Evolutionary conservation across 2,329 filamentous ascomycete genomes (phyloP).

Genomic region (Phialophora macrospora): DNA sequence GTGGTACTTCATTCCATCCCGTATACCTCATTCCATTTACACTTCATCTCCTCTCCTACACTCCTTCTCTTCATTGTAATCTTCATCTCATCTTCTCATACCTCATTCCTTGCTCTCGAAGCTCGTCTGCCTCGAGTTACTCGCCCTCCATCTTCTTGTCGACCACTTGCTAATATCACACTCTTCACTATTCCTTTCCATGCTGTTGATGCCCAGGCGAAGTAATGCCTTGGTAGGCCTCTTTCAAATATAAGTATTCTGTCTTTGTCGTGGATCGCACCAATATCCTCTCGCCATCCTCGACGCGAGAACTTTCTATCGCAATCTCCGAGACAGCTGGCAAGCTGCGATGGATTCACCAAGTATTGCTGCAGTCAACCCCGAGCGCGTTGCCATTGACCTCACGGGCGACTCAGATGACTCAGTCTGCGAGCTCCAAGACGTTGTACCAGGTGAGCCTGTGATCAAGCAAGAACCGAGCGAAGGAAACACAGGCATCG

Average conservation of each 20-base stretch:
- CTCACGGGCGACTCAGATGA: conserved; percentile 28
- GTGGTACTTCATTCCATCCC: no score
- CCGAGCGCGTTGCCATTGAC: conserved; percentile 8
- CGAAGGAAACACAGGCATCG: neutral
- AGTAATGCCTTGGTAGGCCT: neutral
- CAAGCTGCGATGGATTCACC: conserved; percentile 15
- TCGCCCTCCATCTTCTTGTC: neutral
- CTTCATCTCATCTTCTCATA: neutral
- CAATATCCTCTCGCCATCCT: neutral
- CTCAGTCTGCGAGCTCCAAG: neutral
- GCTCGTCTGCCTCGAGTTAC: neutral
- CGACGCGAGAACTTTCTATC: neutral
- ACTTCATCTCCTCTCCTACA: neutral
- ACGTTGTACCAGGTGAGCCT: neutral
- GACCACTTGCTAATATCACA: neutral
- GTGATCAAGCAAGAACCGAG: conserved; percentile 22
- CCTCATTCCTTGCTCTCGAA: neutral
- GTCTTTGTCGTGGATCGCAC: neutral
- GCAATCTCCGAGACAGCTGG: neutral
- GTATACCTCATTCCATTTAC: no score
- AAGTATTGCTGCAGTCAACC: neutral
- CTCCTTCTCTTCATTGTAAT: no score
- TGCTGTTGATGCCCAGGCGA: neutral
- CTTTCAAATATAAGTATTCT: conserved; percentile 2
- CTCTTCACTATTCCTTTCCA: neutral